Base-by-base conservation (phyloP, 2,329 filamentous ascomycete genomes). In the Ascochyta rabiei region DNA sequence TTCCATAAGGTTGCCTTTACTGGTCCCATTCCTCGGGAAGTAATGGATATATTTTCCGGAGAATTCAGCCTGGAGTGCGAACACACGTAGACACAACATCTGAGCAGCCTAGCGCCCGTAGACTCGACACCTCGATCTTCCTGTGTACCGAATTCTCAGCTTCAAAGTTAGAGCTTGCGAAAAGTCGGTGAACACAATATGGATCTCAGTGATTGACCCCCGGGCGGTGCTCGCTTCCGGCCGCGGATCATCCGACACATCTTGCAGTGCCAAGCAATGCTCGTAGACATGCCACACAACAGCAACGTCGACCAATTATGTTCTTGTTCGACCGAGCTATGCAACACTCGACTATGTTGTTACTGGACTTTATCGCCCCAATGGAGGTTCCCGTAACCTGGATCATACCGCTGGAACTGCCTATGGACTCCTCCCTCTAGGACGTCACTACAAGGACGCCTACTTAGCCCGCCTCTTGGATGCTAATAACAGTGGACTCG, bases 231-330 rank as follows among this genome's bases (percentile, higher is more conserved):
- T 52, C 56, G 60, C 59, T 59, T 60, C 57, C 50, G 51, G 52
- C 59, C 52, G 48, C 52, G 60, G 55, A 63, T 57, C 43, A 42
- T 43, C 40, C 44, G 54, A 53, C 39, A 59, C 45, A 24, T 50
- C 53, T 52, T 59, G 59, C 62, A 63, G 55, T 45, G 38, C 55
- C 54, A 49, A 49, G 37, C 53, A 62, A 54, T 64, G 42, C 48
- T 60, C 54, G 62, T 69, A 68, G 67, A 60, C 59, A 57, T 56
- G 53, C 42, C 47, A 43, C 42, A 43, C 41, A 35, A 18, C 28
- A 44, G 64, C 61, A 57, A 64, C 42, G 63, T 62, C 63, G 67
- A 62, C 66, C 66, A 68, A 63, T 61, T 16, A 65, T 69, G 60
- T 60, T 63, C 43, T 62, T 64, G 59, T 62, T 65, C 67, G 62